Evolutionary conservation across 192 early-diverging fungal species (phyloP).

Genomic region (Podila verticillata): DNA sequence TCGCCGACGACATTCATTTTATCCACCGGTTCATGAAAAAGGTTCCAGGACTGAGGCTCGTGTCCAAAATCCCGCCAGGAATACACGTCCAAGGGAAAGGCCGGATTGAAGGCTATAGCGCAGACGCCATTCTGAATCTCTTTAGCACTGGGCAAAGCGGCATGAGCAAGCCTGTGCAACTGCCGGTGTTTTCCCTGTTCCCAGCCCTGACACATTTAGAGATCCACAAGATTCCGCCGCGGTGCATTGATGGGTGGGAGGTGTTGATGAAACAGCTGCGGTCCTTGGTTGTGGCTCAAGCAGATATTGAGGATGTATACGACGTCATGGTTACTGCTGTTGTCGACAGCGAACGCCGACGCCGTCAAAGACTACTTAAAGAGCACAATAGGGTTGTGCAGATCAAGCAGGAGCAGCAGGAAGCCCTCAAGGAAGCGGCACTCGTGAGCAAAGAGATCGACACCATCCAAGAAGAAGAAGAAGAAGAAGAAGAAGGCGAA

Average conservation of each 20-base stretch:
- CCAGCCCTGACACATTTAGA: constrained; percentile 59
- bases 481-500: neutral
- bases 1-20: constrained; percentile 59
- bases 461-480: neutral
- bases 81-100: constrained; percentile 21
- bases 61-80: constrained; percentile 39
- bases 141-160: constrained; percentile 4
- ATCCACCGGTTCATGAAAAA: constrained; percentile 58
- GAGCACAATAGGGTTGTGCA: constrained; percentile 38
- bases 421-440: constrained; percentile 35
- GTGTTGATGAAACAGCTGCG: constrained; percentile 52
- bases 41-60: constrained; percentile 54
- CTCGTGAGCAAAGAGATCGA: constrained; percentile 4
- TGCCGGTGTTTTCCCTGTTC: constrained; percentile 48
- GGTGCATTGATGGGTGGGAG: constrained; percentile 58
- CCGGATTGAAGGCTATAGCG: constrained; percentile 34
- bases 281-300: constrained; percentile 52
- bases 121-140: constrained; percentile 16
- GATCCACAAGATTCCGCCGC: constrained; percentile 57
- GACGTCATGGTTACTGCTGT: constrained; percentile 57
- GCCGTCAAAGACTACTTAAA: constrained; percentile 22
- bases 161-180: constrained; percentile 16
- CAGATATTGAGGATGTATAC: constrained; percentile 57
- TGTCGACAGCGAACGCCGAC: constrained; percentile 40
- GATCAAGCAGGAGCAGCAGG: constrained; percentile 43